Conservation (phyloP, 768 basidiomycete genomes). For the Panaeolus cyanescens region DNA sequence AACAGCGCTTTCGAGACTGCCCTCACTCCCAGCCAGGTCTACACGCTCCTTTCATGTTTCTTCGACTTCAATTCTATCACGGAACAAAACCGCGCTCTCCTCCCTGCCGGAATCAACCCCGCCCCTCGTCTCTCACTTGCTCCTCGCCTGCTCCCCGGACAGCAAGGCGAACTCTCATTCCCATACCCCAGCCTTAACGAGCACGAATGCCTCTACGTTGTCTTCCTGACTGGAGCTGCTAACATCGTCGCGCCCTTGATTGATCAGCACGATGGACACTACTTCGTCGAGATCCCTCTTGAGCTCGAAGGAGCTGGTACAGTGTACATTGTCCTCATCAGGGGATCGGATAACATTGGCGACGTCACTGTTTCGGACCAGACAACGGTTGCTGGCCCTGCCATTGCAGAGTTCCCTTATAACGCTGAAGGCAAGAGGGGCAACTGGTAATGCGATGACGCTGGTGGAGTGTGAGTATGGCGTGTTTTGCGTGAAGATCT, state of each 20-base stretch:
- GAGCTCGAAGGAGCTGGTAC: slow-evolving; percentile 41
- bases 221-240: slow-evolving; percentile 51
- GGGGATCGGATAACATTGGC: slow-evolving; percentile 22
- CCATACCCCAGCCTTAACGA: slow-evolving; percentile 13
- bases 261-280: slow-evolving; percentile 21
- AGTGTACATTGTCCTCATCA: slow-evolving; percentile 51
- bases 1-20: slow-evolving; percentile 59
- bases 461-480: background rate
- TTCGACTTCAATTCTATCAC: slow-evolving; percentile 60
- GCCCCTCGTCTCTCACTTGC: slow-evolving; percentile 25
- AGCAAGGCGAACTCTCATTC: slow-evolving; percentile 23
- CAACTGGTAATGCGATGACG: background rate
- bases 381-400: slow-evolving; percentile 59
- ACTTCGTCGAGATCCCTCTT: slow-evolving; percentile 37
- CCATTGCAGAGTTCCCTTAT: slow-evolving; percentile 43
- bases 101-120: slow-evolving; percentile 26
- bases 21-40: slow-evolving; percentile 40
- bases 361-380: slow-evolving; percentile 32
- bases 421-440: slow-evolving; percentile 21
- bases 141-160: slow-evolving; percentile 20
- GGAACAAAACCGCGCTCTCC: slow-evolving; percentile 44
- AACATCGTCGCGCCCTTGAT: slow-evolving; percentile 40
- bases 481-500: background rate
- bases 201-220: slow-evolving; percentile 36
- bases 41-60: slow-evolving; percentile 42